These are phyloP conservation scores for Solanum gracilifrons DNA, from an alignment of 257 asterid genomes.

Conservation along the genomic window DNA sequence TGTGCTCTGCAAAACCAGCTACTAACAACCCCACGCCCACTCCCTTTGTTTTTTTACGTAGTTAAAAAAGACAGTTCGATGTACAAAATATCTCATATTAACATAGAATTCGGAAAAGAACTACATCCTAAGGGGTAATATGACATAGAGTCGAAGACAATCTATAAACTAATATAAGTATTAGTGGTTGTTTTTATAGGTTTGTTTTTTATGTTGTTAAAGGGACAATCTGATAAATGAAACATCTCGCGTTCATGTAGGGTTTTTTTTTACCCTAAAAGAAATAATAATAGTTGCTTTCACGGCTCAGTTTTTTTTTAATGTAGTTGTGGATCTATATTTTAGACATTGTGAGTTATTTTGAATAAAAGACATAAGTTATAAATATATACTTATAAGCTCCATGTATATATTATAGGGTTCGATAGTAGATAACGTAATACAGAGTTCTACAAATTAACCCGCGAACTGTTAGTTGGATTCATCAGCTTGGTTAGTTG, in stretches of 20 bases:
- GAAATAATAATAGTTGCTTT: too few relatives aligned
- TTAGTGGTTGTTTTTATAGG: background rate
- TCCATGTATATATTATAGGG: background rate
- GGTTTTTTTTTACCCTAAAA: too few relatives aligned
- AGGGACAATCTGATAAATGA: background rate
- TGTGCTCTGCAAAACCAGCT: background rate
- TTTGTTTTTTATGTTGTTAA: background rate
- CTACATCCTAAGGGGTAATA: background rate
- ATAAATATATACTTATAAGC: background rate
- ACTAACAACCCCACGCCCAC: background rate
- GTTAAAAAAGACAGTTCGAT: background rate
- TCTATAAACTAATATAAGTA: too few relatives aligned
- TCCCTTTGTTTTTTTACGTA: background rate
- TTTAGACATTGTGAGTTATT: too few relatives aligned
- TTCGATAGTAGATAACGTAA: too few relatives aligned
- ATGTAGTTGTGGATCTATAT: too few relatives aligned
- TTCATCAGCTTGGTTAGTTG: background rate
- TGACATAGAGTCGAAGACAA: too few relatives aligned
- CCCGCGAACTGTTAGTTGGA: background rate
- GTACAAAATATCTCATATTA: background rate
- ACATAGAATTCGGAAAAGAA: background rate
- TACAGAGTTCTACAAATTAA: too few relatives aligned
- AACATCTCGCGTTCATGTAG: background rate
- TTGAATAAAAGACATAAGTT: too few relatives aligned
- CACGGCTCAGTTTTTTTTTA: background rate